Conservation (phyloP, 176 grass and related monocot genomes). For the Pontederia crassipes region DNA sequence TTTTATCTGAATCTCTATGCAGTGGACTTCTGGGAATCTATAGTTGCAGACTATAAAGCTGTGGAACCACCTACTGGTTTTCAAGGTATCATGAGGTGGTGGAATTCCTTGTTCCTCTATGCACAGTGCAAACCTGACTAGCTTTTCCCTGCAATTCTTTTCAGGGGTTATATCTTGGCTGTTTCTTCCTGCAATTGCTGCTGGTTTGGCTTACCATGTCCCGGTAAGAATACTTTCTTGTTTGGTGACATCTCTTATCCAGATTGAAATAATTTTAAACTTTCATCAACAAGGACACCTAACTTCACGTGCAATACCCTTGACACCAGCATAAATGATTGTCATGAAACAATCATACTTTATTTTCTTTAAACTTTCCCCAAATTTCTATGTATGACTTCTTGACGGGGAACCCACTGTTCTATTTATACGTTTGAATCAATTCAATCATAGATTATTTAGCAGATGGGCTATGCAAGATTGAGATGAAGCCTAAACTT, state of each 20-base stretch:
- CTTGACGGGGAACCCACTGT: no score
- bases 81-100: constrained; percentile 37
- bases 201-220: constrained; percentile 62
- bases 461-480: no score
- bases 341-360: no score
- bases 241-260: background rate
- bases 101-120: background rate
- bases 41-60: constrained; percentile 60
- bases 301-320: no score
- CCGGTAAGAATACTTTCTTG: constrained; percentile 36
- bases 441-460: no score
- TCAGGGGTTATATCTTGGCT: constrained; percentile 80
- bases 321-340: no score
- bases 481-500: no score
- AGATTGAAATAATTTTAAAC: background rate
- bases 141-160: constrained; percentile 15
- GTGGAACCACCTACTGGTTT: constrained; percentile 77
- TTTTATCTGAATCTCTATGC: background rate
- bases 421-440: no score
- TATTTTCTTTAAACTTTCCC: no score
- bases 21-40: constrained; percentile 51
- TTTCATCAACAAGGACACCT: no score
- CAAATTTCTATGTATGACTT: no score
- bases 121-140: background rate
- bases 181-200: constrained; percentile 70